A percentile compares a stretch with the other conserved stretches of the same genome.
phyloP scores from a whole-genome alignment of 768 basidiomycete species.

The Rossbeevera mucosa region DNA sequence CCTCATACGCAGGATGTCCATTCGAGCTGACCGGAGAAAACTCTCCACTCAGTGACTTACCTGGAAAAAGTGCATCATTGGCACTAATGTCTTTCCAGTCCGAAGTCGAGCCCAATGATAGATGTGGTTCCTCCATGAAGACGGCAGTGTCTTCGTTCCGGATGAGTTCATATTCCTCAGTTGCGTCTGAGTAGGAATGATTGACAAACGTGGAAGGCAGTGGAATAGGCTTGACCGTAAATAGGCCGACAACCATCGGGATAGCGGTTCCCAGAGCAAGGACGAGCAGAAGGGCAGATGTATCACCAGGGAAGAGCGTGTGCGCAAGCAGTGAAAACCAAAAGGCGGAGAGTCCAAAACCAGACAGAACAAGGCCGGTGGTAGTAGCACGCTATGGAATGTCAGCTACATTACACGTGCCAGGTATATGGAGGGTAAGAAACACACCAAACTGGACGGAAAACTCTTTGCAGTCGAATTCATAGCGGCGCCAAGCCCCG shows the following conservation, averaged over 20 bases:
- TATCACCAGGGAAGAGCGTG: conserved; percentile 68
- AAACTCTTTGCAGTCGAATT: conserved; percentile 85
- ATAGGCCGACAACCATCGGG: conserved; percentile 73
- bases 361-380: conserved; percentile 76
- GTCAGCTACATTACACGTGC: not conserved
- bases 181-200: not conserved
- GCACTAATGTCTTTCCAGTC: conserved; percentile 63
- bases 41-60: conserved; percentile 25
- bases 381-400: conserved; percentile 60
- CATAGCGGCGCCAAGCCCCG: conserved; percentile 60
- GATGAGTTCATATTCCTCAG: conserved; percentile 22
- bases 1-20: conserved; percentile 26
- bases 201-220: conserved; percentile 36
- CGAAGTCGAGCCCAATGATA: conserved; percentile 28
- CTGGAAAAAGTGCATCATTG: conserved; percentile 32
- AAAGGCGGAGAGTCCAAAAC: conserved; percentile 90
- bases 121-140: conserved; percentile 23
- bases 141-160: conserved; percentile 15
- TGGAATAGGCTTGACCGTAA: conserved; percentile 69
- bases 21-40: conserved; percentile 27
- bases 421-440: not conserved
- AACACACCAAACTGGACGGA: conserved; percentile 55
- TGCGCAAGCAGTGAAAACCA: conserved; percentile 78
- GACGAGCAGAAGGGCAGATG: conserved; percentile 69
- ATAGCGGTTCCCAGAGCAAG: conserved; percentile 74